A percentile compares a stretch with the other conserved stretches of the same genome.
Evolutionary conservation across 1,284 basidiomycete species (phyloP).

Genomic region (Heterobasidion parviporum): DNA sequence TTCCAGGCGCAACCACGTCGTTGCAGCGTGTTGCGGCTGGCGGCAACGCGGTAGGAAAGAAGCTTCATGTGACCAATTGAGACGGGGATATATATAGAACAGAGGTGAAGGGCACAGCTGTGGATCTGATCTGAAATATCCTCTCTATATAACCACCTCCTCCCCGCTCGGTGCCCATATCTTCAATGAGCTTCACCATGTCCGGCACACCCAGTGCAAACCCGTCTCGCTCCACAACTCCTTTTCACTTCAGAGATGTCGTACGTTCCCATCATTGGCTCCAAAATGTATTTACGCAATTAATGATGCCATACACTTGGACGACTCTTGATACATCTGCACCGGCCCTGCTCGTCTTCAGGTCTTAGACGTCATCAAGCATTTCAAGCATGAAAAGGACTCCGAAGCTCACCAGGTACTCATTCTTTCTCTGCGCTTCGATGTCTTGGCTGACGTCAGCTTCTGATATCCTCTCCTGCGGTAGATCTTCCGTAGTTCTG

Average conservation of each 20-base stretch:
- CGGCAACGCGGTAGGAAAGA: too few species aligned
- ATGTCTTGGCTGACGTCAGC: neutral
- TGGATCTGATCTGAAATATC: neutral
- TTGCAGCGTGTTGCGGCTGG: too few species aligned
- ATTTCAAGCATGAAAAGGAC: slow-evolving; percentile 61
- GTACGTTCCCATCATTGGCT: slow-evolving; percentile 10
- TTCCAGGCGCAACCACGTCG: too few species aligned
- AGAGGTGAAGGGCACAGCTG: neutral
- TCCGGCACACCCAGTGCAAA: slow-evolving; percentile 3
- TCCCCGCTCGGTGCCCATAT: neutral
- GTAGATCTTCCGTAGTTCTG: slow-evolving; percentile 64
- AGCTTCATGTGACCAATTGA: neutral
- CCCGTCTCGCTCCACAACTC: slow-evolving; percentile 6
- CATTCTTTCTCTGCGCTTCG: neutral
- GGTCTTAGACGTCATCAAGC: slow-evolving; percentile 25
- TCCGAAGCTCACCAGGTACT: slow-evolving; percentile 78
- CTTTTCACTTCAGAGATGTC: slow-evolving; percentile 14
- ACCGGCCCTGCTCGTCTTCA: slow-evolving; percentile 1
- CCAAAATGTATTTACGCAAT: neutral
- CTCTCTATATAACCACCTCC: neutral
- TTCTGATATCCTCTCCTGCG: neutral
- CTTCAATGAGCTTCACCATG: neutral
- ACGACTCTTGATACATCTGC: neutral
- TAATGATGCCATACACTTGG: neutral
- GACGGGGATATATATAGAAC: neutral